Percentiles rank a stretch among this genome's conserved stretches.
phyloP scores from a whole-genome alignment of 2,329 filamentous ascomycete genomes.

The Fulvia fulva region DNA sequence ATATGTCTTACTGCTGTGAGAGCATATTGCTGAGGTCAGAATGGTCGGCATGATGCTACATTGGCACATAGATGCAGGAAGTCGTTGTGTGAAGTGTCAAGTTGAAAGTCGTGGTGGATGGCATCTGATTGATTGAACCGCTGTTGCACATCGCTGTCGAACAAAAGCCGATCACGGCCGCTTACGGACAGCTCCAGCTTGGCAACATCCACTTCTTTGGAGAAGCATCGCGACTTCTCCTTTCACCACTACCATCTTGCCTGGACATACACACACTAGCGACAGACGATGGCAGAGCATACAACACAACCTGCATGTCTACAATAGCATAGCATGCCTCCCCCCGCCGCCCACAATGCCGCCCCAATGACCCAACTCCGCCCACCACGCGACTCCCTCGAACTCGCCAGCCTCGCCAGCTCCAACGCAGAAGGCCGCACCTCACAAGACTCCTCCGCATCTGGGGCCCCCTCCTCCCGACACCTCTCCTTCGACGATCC shows the following conservation, averaged over 20 bases:
- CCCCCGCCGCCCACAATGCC: neutral
- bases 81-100: too few relatives aligned
- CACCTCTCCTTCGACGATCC: constrained; percentile 79
- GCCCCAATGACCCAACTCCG: constrained; percentile 14
- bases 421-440: constrained; percentile 60
- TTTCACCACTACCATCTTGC: neutral
- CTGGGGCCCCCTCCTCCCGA: constrained; percentile 81
- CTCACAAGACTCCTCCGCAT: constrained; percentile 69
- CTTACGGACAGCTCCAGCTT: neutral
- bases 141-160: neutral
- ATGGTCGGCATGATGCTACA: too few relatives aligned
- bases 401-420: constrained; percentile 90
- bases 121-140: neutral
- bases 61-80: too few relatives aligned
- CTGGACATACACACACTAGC: neutral
- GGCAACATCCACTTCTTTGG: neutral
- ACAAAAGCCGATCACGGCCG: neutral
- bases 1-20: too few relatives aligned
- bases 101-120: neutral
- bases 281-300: neutral
- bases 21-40: too few relatives aligned
- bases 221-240: neutral
- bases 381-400: constrained; percentile 78
- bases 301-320: neutral
- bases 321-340: constrained; percentile 2